These are phyloP conservation scores for Collybia sordida DNA, from an alignment of 768 basidiomycete genomes.

Conservation along the genomic window DNA sequence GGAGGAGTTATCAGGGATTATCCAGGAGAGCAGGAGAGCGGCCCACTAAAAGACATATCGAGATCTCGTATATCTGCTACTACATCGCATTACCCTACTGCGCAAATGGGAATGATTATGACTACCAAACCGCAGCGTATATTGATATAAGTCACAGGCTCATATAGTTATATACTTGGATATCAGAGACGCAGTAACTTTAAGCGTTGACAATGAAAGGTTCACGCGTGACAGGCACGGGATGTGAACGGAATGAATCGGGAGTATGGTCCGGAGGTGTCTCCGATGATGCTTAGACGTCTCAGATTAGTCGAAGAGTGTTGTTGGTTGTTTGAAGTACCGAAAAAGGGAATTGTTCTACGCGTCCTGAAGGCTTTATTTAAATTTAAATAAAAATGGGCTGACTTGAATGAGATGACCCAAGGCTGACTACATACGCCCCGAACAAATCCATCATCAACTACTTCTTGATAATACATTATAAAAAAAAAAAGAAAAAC, in stretches of 20 bases:
- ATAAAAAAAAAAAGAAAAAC: too few relatives aligned
- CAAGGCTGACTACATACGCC: neutral
- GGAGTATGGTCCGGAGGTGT: too few relatives aligned
- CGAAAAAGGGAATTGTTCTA: too few relatives aligned
- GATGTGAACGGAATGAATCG: too few relatives aligned
- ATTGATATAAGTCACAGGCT: too few relatives aligned
- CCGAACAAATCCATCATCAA: too few relatives aligned
- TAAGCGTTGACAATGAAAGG: too few relatives aligned
- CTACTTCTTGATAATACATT: too few relatives aligned
- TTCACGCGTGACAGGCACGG: too few relatives aligned
- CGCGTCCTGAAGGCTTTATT: neutral
- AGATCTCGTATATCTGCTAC: slow-evolving; percentile 3
- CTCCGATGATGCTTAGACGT: neutral
- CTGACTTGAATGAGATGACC: slow-evolving; percentile 1
- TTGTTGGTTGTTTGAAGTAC: neutral
- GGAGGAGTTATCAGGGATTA: slow-evolving; percentile 90
- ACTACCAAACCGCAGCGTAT: too few relatives aligned
- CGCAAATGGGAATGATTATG: neutral
- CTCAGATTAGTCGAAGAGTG: neutral
- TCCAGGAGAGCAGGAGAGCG: slow-evolving; percentile 89
- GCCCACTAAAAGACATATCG: slow-evolving; percentile 34
- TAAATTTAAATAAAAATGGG: neutral
- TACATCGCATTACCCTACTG: slow-evolving; percentile 1
- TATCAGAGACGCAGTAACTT: too few relatives aligned
- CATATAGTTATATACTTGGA: too few relatives aligned